Evolutionary conservation across 2,329 filamentous ascomycete species (phyloP).

Genomic region (Lojkania enalia): DNA sequence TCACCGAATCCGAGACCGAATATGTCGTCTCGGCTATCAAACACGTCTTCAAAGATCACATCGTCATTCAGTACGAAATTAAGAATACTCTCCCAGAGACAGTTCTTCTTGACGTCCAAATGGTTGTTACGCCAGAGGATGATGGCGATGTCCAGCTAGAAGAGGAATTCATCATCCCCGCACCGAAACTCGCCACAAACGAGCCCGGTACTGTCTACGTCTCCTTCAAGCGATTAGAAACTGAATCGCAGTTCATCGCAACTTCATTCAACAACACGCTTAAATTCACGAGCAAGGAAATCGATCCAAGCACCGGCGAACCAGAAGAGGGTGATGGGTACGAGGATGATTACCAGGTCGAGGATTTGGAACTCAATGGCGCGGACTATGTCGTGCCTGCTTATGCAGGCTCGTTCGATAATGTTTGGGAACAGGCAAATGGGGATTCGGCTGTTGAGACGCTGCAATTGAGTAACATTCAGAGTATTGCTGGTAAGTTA

Average conservation of each 20-base stretch:
- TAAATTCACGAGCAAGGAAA: conserved; percentile 97
- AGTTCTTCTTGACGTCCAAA: conserved; percentile 46
- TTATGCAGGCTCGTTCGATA: conserved; percentile 92
- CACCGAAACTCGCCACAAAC: conserved; percentile 78
- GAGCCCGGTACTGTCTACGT: conserved; percentile 94
- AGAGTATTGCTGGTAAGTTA: conserved; percentile 85
- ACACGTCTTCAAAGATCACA: conserved; percentile 96
- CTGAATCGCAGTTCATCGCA: conserved; percentile 74
- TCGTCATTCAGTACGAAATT: conserved; percentile 94
- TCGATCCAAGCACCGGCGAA: conserved; percentile 90
- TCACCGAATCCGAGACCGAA: conserved; percentile 96
- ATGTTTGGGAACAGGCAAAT: conserved; percentile 92
- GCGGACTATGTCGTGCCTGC: conserved; percentile 93
- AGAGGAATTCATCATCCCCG: conserved; percentile 92
- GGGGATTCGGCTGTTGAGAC: conserved; percentile 93
- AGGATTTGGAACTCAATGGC: conserved; percentile 86
- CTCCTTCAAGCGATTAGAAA: conserved; percentile 82
- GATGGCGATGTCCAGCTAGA: conserved; percentile 71
- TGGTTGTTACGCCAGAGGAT: conserved; percentile 84
- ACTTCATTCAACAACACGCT: conserved; percentile 88
- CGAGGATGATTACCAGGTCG: conserved; percentile 96
- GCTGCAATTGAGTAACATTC: conserved; percentile 80
- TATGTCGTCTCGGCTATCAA: conserved; percentile 94
- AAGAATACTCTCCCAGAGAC: conserved; percentile 96
- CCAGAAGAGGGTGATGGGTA: conserved; percentile 84